Base-by-base conservation (phyloP, 257 asterid species). In the Marsdenia floribunda region DNA sequence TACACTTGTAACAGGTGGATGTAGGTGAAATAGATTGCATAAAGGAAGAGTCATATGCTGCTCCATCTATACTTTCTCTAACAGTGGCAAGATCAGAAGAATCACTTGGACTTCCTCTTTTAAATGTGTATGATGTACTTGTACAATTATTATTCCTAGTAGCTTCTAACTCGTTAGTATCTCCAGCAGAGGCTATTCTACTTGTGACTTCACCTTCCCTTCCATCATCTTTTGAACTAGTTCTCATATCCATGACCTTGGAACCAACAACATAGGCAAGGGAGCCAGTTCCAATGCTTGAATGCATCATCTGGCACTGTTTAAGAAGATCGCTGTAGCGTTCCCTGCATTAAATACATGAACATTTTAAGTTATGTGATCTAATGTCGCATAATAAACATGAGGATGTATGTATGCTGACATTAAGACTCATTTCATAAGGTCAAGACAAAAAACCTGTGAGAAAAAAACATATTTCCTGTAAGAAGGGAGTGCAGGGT, bases 201-300 rank as follows among this genome's bases (percentile, higher is more conserved):
- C 87, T 84, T 76, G 79, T 84, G 66, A 49, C 76, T 73, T 87
- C 94, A 75, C 82, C 80, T 83, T 87, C 92, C 85, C 77, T 79
- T 81, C 79, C 81, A 65, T 88, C 93, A 70, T 92, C 96, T 80
- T 84, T 92, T 82, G 96, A 87, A 85, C 92, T 90, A 75, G 88
- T 88, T 84, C 99, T 87, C 97, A 92, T 83, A 83, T 94, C 99
- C 99, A 94, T 88, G 82, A 94, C 96, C 82, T 92, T 94, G 72
- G 99, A 89, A 77, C 99, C 99, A 68, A 94, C 91, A 78, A 87
- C 91, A 85, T 89, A 90, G 65, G 99, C 99, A 81, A 94, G 91
- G 67, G 97, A 88, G 82, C 99, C 99, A 76, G 99, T 94, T 80
- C 99, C 99, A 75, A 94, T 74, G 85, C 96, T 94, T 71, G 99